Percentiles rank a stretch among this genome's conserved stretches.
Evolutionary conservation across 805 yeast species (phyloP).

Genomic region (Cyberlindnera lachancei): DNA sequence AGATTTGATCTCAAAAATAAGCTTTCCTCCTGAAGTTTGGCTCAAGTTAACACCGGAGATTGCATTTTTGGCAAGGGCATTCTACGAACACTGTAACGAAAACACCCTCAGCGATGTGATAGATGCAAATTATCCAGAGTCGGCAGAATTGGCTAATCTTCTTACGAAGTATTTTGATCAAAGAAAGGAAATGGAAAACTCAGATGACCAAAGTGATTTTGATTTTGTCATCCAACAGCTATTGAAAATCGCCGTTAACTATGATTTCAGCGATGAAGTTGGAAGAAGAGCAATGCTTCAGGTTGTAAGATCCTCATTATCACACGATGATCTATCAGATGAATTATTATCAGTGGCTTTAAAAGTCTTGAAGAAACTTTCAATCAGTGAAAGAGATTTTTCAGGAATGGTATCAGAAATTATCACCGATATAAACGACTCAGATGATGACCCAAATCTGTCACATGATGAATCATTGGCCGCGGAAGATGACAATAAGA

Average conservation of each 20-base stretch:
- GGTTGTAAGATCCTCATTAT: conserved; percentile 49
- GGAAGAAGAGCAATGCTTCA: conserved; percentile 75
- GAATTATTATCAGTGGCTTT: conserved; percentile 47
- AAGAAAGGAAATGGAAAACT: conserved; percentile 26
- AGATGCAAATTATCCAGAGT: conserved; percentile 72
- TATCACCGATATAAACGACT: conserved; percentile 76
- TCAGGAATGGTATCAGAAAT: conserved; percentile 79
- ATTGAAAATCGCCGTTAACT: conserved; percentile 53
- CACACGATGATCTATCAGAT: conserved; percentile 50
- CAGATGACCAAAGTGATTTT: conserved; percentile 44
- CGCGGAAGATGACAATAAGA: conserved; percentile 33
- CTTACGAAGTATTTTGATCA: conserved; percentile 49
- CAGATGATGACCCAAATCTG: conserved; percentile 25
- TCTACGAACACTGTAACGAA: conserved; percentile 55
- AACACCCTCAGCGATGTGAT: conserved; percentile 44
- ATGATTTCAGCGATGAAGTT: conserved; percentile 85
- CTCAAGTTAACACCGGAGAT: conserved; percentile 62
- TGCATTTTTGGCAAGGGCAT: conserved; percentile 63
- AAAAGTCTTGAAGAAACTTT: conserved; percentile 58
- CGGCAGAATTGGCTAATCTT: conserved; percentile 57
- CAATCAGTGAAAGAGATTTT: conserved; percentile 79
- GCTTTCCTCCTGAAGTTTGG: conserved; percentile 65
- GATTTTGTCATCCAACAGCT: conserved; percentile 75
- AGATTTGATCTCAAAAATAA: conserved; percentile 54
- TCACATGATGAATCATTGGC: too few relatives aligned